phyloP scores from a whole-genome alignment of 2,329 filamentous ascomycete genomes.

The Botryotinia calthae region DNA sequence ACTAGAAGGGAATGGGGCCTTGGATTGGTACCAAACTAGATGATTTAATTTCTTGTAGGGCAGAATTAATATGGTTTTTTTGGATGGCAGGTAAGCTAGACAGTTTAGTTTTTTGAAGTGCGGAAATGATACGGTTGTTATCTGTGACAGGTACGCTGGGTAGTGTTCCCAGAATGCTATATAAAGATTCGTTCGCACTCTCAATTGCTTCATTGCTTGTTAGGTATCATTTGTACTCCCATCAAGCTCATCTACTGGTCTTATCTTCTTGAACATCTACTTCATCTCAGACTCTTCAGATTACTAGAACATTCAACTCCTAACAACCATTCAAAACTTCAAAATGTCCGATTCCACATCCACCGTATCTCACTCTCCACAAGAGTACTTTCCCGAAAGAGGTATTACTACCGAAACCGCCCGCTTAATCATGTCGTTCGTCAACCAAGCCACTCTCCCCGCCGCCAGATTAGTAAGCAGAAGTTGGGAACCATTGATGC shows the following conservation, averaged over 20 bases:
- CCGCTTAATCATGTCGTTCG: neutral
- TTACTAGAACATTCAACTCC: rapidly evolving
- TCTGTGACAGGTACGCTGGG: neutral
- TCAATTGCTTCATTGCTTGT: no score
- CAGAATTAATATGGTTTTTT: neutral
- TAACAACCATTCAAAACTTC: neutral
- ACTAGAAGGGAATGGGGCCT: neutral
- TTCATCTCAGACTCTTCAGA: neutral
- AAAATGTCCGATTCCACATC: neutral
- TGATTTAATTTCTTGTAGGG: rapidly evolving
- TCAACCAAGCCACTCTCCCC: neutral
- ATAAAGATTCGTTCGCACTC: no score
- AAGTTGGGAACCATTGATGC: neutral
- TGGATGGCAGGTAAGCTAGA: neutral
- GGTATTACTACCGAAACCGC: neutral
- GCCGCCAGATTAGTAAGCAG: neutral
- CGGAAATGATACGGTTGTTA: neutral
- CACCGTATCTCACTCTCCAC: neutral
- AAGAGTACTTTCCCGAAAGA: neutral
- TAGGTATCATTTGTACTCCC: neutral
- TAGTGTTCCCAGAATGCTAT: neutral
- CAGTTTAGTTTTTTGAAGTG: neutral
- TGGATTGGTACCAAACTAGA: rapidly evolving
- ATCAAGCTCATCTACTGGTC: rapidly evolving
- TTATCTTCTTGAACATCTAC: neutral